phyloP scores from a whole-genome alignment of 2,329 filamentous ascomycete species.

The Sclerotinia minor region DNA sequence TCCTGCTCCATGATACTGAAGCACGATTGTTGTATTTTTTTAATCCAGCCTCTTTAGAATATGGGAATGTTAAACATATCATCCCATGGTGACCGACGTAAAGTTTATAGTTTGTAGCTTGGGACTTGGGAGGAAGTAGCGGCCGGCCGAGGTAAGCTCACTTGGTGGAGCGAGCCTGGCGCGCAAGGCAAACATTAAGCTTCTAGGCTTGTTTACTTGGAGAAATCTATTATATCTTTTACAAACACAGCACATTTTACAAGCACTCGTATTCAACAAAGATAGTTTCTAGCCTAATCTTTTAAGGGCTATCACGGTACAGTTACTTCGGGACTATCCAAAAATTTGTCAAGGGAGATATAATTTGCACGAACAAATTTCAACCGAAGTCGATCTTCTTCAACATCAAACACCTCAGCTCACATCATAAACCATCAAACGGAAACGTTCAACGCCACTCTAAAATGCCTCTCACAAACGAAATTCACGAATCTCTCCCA shows the following conservation, averaged over 20 bases:
- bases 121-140: not conserved
- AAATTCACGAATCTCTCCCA: slow-evolving; percentile 39
- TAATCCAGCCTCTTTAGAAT: not conserved
- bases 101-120: slow-evolving; percentile 13
- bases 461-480: slow-evolving; percentile 37
- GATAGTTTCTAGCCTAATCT: not conserved
- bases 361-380: not conserved
- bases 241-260: slow-evolving; percentile 4
- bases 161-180: slow-evolving; percentile 16
- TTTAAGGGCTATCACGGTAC: not conserved
- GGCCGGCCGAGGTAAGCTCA: slow-evolving; percentile 3
- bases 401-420: slow-evolving; percentile 1
- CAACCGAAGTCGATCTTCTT: not conserved
- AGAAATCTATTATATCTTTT: not conserved
- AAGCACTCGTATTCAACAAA: not conserved
- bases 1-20: slow-evolving; percentile 13
- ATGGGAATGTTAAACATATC: slow-evolving; percentile 4
- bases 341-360: not conserved
- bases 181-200: slow-evolving; percentile 23
- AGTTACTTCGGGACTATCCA: not conserved
- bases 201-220: slow-evolving; percentile 2
- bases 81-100: slow-evolving; percentile 18
- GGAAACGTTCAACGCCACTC: not conserved
- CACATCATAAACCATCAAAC: slow-evolving; percentile 16
- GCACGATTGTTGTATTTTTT: not conserved